Evolutionary conservation across 1,284 basidiomycete genomes (phyloP).

Genomic region (Exobasidium rhododendri): DNA sequence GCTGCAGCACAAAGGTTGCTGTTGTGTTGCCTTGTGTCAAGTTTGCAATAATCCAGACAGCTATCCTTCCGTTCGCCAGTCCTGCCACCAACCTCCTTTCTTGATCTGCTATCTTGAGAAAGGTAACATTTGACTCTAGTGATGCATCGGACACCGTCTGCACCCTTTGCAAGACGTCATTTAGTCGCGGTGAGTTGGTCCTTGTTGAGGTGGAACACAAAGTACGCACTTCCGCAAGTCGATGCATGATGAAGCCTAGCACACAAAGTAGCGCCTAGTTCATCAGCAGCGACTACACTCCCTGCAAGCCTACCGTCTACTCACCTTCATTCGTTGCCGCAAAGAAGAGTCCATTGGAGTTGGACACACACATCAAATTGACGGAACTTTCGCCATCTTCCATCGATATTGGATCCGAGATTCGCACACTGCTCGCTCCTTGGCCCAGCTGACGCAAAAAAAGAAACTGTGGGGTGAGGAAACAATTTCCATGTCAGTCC

Average conservation of each 20-base stretch:
- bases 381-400: constrained; percentile 14
- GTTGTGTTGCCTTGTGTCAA: constrained; percentile 19
- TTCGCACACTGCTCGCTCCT: constrained; percentile 39
- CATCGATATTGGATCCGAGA: constrained; percentile 35
- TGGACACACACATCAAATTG: constrained; percentile 56
- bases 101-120: constrained; percentile 29
- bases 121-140: constrained; percentile 27
- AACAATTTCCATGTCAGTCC: too few relatives aligned
- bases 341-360: constrained; percentile 53
- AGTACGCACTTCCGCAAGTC: constrained; percentile 39
- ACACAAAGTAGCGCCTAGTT: too few relatives aligned
- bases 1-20: constrained; percentile 26
- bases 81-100: constrained; percentile 25
- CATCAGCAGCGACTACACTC: too few relatives aligned
- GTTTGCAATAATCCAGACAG: constrained; percentile 28
- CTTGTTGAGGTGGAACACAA: constrained; percentile 28
- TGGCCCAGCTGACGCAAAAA: constrained; percentile 42
- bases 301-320: too few relatives aligned
- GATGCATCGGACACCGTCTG: constrained; percentile 20
- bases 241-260: constrained; percentile 47
- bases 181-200: constrained; percentile 24
- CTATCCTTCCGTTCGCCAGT: constrained; percentile 35
- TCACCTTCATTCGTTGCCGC: constrained; percentile 55
- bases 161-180: constrained; percentile 19
- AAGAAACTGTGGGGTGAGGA: not conserved